A percentile compares a stretch with the other conserved stretches of the same genome.
Evolutionary conservation across 2,329 filamentous ascomycete species (phyloP).

Genomic region (Alternaria sp.): DNA sequence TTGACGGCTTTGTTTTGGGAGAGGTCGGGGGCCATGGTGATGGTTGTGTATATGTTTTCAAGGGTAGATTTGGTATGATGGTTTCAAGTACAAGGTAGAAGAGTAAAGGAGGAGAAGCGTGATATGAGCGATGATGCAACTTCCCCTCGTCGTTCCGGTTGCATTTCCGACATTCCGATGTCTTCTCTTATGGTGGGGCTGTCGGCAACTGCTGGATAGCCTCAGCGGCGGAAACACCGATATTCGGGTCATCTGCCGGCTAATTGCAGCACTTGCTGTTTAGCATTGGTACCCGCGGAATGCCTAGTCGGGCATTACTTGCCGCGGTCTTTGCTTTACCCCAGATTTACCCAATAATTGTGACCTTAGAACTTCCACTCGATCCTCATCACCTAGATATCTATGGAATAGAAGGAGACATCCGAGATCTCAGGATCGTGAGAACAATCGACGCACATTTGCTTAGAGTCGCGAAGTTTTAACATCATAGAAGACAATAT

Average conservation of each 20-base stretch:
- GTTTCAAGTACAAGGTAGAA: neutral
- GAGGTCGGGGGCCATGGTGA: slow-evolving; percentile 55
- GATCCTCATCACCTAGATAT: neutral
- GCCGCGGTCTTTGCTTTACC: slow-evolving; percentile 4
- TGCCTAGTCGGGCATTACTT: neutral
- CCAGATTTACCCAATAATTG: neutral
- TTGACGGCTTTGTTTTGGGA: slow-evolving; percentile 51
- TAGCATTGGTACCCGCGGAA: neutral
- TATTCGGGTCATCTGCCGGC: slow-evolving; percentile 22
- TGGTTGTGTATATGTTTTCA: neutral
- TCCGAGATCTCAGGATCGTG: neutral
- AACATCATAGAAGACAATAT: neutral
- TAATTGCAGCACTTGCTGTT: neutral
- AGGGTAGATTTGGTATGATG: neutral
- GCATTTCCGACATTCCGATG: slow-evolving; percentile 25
- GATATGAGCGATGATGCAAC: slow-evolving; percentile 3
- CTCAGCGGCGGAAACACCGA: slow-evolving; percentile 25
- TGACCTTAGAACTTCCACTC: neutral
- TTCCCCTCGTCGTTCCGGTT: slow-evolving; percentile 18
- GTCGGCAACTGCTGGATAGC: slow-evolving; percentile 17
- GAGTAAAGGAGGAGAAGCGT: neutral
- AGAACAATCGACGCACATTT: neutral
- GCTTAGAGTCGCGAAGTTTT: neutral
- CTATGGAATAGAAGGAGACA: neutral
- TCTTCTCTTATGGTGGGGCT: slow-evolving; percentile 9